Base-by-base conservation (phyloP, 2,329 filamentous ascomycete species). In the Colletotrichum viniferum region DNA sequence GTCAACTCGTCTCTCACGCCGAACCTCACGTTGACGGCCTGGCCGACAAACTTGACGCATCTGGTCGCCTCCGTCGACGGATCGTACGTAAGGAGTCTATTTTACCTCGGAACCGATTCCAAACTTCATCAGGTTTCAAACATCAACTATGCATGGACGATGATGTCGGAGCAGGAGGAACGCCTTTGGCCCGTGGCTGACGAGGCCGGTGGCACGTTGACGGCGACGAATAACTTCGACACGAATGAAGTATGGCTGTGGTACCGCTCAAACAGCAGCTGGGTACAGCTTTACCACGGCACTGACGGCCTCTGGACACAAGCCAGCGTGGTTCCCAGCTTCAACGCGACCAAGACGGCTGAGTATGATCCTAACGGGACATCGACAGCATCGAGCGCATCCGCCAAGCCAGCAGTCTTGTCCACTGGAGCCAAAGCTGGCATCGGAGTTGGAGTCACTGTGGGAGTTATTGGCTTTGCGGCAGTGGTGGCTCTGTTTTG, bases 391-490 rank as follows among this genome's bases (percentile, higher is more conserved):
- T 84, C 75, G 81, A 79, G 2, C 83, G 84, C 26, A 79, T 85
- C 66, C 81, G 82, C 21, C 80, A 65, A 82, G 79, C 14, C 7
- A 80, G 80, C 52, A 7, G 32, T 60, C 4, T 80, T 91, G 8
- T 88, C 88, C 2, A 80, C 84, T 2, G 89, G 87, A 1, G 90
- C 89, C 4, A 90, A 88, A 79, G 90, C 88, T 0, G 91, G 91
- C 5, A 88, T 93, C 10, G 90, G 87, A 7, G 84, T 89, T 2
- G 90, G 89, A n/a, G 86, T 89, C 6, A 85, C 88, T 2, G 79
- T 89, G 0, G 88, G 83, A 28, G 85, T 83, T 2, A 82, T 85
- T 4, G 63, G 86, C 9, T 52, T 90, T 14, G 81, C 89, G 43
- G 88, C 85, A 4, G 79, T 79, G 4, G 77, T 86, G n/a, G 83